These are phyloP conservation scores for Alopecurus myosuroides DNA, from an alignment of 176 grass and related monocot species.

Conservation along the genomic window DNA sequence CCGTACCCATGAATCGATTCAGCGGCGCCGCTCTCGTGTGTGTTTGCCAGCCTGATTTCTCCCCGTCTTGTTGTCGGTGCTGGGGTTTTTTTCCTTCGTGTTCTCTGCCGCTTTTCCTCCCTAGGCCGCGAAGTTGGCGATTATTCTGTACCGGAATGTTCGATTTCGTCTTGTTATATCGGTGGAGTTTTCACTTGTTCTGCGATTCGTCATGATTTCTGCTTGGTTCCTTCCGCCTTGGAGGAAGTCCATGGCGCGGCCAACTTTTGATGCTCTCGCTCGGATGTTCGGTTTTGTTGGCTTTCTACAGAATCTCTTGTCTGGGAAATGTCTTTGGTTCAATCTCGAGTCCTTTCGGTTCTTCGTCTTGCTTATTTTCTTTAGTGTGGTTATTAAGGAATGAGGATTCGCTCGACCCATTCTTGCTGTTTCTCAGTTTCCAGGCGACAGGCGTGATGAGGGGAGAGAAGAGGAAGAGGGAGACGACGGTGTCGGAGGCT, in stretches of 20 bases:
- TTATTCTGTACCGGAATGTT: neutral
- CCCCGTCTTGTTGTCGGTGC: neutral
- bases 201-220: neutral
- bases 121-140: neutral
- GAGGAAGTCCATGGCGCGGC: neutral
- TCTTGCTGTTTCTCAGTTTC: neutral
- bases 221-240: neutral
- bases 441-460: slow-evolving; percentile 17
- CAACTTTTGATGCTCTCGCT: neutral
- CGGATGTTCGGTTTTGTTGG: neutral
- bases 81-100: neutral
- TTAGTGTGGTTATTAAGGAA: neutral
- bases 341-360: neutral
- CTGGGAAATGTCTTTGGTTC: neutral
- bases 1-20: neutral
- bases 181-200: neutral
- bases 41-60: neutral
- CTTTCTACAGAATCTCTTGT: neutral
- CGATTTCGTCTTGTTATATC: neutral
- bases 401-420: neutral
- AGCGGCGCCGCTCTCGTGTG: neutral
- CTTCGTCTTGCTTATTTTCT: neutral
- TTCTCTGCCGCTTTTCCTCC: neutral
- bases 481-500: neutral
- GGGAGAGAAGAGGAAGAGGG: neutral